Base-by-base conservation (phyloP, 2,329 filamentous ascomycete species). In the Geosmithia putterillii region DNA sequence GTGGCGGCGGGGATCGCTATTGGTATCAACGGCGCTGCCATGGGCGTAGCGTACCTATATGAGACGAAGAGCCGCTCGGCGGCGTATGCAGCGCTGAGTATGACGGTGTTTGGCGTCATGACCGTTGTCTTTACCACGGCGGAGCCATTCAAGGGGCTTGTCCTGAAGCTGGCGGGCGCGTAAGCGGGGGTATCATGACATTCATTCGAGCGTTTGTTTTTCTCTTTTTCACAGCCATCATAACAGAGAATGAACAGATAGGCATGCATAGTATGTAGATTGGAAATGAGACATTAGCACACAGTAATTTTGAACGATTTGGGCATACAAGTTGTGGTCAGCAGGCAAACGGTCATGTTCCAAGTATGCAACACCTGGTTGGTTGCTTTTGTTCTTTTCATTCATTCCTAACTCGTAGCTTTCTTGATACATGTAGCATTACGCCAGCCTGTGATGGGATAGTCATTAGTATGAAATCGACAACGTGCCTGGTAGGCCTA, bases 11-110 rank as follows among this genome's bases (percentile, higher is more conserved):
- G 74, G 32, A 63, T 73, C 32, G 63, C 71, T 0, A 64, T 76
- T 41, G 74, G 74, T 3, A 68, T 77, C 58, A 79, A 78, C 48
- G 72, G 72, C 1, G 73, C 73, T 0, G 74, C 74, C 3, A 76
- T 79, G 72, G 74, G 74, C 2, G 74, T 74, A 0, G 66, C 74
- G 1, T 72, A 74, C 46, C 60, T 78, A 14, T 75, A 77, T 44
- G 72, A 76, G 54, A 65, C 63, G 7, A 62, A 61, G 43, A 74
- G 69, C 48, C 64, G 62, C 1, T 70, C 73, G 3, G 71, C 72
- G 2, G 72, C 74, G 1, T 76, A 76, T 49, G 70, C 74, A 2
- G 71, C 70, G 2, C 55, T 79, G 15, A 65, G 73, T 2, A 77
- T 77, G 74, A 74, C 73, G 7, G 58, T 73, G 5, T 73, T 76